Percentiles rank a stretch among this genome's conserved stretches.
Evolutionary conservation across 345 rosid genomes (phyloP).

Genomic region (Salix udensis): DNA sequence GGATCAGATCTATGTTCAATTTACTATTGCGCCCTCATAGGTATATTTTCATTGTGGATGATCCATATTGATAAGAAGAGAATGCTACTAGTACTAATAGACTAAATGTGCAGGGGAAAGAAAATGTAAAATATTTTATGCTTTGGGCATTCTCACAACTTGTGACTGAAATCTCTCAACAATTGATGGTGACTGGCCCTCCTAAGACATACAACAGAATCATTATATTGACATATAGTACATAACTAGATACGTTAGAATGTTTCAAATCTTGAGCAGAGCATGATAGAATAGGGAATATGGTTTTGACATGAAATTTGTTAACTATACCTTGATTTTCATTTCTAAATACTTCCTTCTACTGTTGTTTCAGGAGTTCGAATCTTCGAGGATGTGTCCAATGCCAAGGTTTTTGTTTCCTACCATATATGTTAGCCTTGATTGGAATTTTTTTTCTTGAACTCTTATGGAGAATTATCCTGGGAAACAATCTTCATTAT

Average conservation of each 20-base stretch:
- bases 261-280: not conserved
- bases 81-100: not conserved
- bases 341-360: slow-evolving; percentile 8
- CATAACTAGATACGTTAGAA: not conserved
- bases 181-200: not conserved
- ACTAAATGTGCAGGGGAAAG: not conserved
- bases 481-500: not conserved
- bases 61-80: not conserved
- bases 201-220: not conserved
- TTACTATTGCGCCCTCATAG: not conserved
- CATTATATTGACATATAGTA: not conserved
- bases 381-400: slow-evolving; percentile 83
- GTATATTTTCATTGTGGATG: not conserved
- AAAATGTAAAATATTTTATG: not conserved
- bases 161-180: not conserved
- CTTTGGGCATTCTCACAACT: not conserved
- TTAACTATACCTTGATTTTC: not conserved
- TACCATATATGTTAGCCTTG: not conserved
- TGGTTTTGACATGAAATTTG: not conserved
- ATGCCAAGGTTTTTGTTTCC: slow-evolving; percentile 58
- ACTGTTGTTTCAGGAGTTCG: slow-evolving; percentile 69
- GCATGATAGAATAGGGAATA: not conserved
- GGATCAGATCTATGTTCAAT: not conserved
- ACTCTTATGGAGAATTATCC: not conserved
- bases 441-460: not conserved